A percentile compares a stretch with the other conserved stretches of the same genome.
Conservation (phyloP, 129 eudicot genomes). For the carrot (Daucus carota) region DH1_v3.0 NC_030389.2:14034501-14035000, state of each 20-base stretch:
- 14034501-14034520: background rate
- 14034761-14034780: background rate
- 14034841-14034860: background rate
- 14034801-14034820: background rate
- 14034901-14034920: background rate
- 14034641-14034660: constrained; percentile 73
- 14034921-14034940: background rate
- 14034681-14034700: constrained; percentile 67
- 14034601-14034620: constrained; percentile 30
- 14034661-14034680: constrained; percentile 78
- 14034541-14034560: no score
- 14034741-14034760: background rate
- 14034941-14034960: background rate
- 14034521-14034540: background rate
- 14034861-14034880: background rate
- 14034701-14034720: background rate
- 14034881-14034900: background rate
- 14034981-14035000: background rate
- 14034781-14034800: background rate
- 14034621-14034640: constrained; percentile 51
- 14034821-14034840: background rate
- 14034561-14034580: background rate
- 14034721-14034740: background rate
- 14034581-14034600: background rate
- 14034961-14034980: background rate